Percentiles rank a stretch among this genome's conserved stretches.
Evolutionary conservation across 768 basidiomycete genomes (phyloP).

Genomic region (Lentinula guzmanii): DNA sequence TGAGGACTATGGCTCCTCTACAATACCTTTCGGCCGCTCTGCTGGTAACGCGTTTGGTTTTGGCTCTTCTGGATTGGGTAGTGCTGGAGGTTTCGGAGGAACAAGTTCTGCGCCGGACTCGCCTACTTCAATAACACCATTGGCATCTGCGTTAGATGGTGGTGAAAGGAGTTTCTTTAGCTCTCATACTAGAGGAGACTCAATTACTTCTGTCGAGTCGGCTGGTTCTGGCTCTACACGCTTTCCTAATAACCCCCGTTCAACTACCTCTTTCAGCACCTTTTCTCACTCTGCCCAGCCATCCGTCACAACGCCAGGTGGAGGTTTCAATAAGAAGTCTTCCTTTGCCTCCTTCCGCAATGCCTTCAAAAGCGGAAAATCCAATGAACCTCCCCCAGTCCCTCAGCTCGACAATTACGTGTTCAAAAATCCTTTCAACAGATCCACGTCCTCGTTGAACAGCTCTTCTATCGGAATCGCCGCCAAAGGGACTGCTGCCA

Average conservation of each 20-base stretch:
- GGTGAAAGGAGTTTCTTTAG: conserved; percentile 57
- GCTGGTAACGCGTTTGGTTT: conserved; percentile 38
- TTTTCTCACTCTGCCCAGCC: conserved; percentile 62
- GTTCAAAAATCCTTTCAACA: conserved; percentile 78
- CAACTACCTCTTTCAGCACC: conserved; percentile 37
- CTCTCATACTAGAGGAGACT: conserved; percentile 71
- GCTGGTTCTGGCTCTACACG: conserved; percentile 52
- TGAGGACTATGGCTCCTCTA: conserved; percentile 54
- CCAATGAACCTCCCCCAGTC: conserved; percentile 66
- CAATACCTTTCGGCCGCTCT: conserved; percentile 67
- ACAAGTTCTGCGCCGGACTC: conserved; percentile 53
- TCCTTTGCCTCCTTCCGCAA: conserved; percentile 86
- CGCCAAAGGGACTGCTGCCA: conserved; percentile 26
- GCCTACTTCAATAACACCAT: conserved; percentile 52
- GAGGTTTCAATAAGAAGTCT: conserved; percentile 72
- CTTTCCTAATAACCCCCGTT: conserved; percentile 32
- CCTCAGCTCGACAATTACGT: conserved; percentile 63
- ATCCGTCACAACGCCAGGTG: conserved; percentile 52
- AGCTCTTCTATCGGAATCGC: conserved; percentile 31
- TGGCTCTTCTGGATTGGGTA: conserved; percentile 18
- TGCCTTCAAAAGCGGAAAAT: conserved; percentile 73
- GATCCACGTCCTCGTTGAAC: conserved; percentile 71
- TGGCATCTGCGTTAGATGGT: conserved; percentile 31
- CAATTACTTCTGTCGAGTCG: conserved; percentile 74
- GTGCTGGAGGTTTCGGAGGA: conserved; percentile 21